Percentiles rank a stretch among this genome's conserved stretches.
Conservation (phyloP, 2,329 filamentous ascomycete species). For the Pseudocercospora eumusae region DNA sequence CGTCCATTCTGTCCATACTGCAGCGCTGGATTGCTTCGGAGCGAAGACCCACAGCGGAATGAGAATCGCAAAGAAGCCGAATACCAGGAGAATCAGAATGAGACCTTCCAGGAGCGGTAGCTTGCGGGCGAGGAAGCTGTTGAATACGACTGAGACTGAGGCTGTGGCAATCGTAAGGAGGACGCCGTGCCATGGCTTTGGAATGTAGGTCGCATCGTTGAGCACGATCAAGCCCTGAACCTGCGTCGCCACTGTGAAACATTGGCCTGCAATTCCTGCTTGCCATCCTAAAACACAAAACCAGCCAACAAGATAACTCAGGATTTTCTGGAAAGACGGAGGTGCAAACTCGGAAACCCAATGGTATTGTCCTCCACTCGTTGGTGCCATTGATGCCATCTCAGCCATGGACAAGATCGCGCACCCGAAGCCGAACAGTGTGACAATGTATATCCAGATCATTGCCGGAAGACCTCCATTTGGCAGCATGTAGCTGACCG, state of each 20-base stretch:
- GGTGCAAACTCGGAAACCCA: conserved; percentile 47
- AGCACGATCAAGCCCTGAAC: conserved; percentile 51
- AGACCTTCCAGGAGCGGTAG: conserved; percentile 36
- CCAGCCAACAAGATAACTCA: conserved; percentile 49
- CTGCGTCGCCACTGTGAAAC: conserved; percentile 48
- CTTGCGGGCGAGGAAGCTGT: conserved; percentile 32
- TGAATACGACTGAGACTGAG: conserved; percentile 32
- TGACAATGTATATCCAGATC: conserved; percentile 30
- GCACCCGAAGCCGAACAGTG: conserved; percentile 28
- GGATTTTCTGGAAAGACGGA: conserved; percentile 44
- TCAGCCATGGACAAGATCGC: conserved; percentile 32
- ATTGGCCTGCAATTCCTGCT: conserved; percentile 44
- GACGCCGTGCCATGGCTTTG: conserved; percentile 49
- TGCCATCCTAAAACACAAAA: conserved; percentile 46
- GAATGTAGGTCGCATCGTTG: conserved; percentile 46
- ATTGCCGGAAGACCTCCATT: conserved; percentile 36
- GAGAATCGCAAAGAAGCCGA: conserved; percentile 38
- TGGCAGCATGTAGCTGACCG: conserved; percentile 30
- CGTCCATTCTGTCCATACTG: conserved; percentile 33
- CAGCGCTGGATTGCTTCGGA: conserved; percentile 27
- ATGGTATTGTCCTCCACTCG: conserved; percentile 39
- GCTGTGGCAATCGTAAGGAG: conserved; percentile 41
- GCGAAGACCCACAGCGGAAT: conserved; percentile 38
- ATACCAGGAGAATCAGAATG: conserved; percentile 34
- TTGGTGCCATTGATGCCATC: conserved; percentile 37